Percentiles rank a stretch among this genome's conserved stretches.
Evolutionary conservation across 2,329 filamentous ascomycete species (phyloP).

Genomic region (Botryotinia narcissicola): DNA sequence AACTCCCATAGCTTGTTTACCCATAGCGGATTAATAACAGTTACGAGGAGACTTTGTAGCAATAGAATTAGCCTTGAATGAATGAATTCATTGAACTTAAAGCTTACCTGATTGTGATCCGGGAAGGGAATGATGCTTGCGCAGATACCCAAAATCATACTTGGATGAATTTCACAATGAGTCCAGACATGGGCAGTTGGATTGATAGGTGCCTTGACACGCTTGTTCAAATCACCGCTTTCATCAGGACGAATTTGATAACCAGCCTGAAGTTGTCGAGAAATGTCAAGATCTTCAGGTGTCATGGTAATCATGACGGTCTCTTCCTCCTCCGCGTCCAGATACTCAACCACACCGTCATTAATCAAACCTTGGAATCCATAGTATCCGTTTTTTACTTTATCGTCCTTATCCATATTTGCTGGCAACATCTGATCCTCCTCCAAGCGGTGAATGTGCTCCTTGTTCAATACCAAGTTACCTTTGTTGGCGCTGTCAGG

Average conservation of each 20-base stretch:
- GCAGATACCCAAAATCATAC: conserved; percentile 98
- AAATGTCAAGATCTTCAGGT: conserved; percentile 85
- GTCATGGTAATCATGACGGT: conserved; percentile 99
- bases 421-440: conserved; percentile 65
- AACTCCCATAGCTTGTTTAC: conserved; percentile 99
- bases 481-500: conserved; percentile 71
- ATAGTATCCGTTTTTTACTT: conserved; percentile 58
- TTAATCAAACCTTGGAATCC: conserved; percentile 87
- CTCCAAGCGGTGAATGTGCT: conserved; percentile 76
- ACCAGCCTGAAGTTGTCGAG: conserved; percentile 66
- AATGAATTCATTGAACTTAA: conserved; percentile 14
- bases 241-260: conserved; percentile 60
- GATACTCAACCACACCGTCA: conserved; percentile 86
- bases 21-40: conserved; percentile 99
- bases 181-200: conserved; percentile 89
- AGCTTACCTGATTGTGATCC: conserved; percentile 83
- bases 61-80: conserved; percentile 39
- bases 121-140: conserved; percentile 99
- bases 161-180: conserved; percentile 98
- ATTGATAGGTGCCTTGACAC: conserved; percentile 85
- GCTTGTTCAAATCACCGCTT: conserved; percentile 71
- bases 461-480: conserved; percentile 76
- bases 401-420: conserved; percentile 58
- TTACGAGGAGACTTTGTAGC: conserved; percentile 80
- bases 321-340: conserved; percentile 98